phyloP scores from a whole-genome alignment of 352 stramenopile genomes.

The Phytophthora sp. region DNA sequence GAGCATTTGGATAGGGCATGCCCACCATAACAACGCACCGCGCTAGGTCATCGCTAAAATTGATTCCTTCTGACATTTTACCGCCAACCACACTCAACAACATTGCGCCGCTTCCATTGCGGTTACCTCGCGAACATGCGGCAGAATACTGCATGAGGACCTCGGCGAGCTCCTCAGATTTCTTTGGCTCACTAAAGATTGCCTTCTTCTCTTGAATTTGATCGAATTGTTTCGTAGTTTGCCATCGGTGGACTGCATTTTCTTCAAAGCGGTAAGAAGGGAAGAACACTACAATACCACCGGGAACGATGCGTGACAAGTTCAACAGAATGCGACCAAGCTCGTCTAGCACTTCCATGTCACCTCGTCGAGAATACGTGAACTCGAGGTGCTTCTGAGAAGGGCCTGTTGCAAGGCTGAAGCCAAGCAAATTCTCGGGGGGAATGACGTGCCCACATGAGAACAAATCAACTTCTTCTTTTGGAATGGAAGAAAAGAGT shows the following conservation, averaged over 20 bases:
- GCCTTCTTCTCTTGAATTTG: constrained; percentile 90
- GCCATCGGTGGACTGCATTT: constrained; percentile 87
- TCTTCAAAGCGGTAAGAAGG: constrained; percentile 97
- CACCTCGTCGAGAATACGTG: constrained; percentile 82
- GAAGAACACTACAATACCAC: constrained; percentile 98
- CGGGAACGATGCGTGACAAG: constrained; percentile 89
- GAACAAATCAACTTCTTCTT: constrained; percentile 92
- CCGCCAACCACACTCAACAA: constrained; percentile 98
- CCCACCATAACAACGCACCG: constrained; percentile 98
- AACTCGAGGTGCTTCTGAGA: constrained; percentile 94
- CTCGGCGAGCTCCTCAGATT: constrained; percentile 91
- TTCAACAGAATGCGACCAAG: constrained; percentile 95
- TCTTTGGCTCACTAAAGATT: constrained; percentile 95
- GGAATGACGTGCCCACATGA: constrained; percentile 99
- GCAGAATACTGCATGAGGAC: constrained; percentile 89
- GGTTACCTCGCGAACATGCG: constrained; percentile 44
- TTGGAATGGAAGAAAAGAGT: constrained; percentile 89
- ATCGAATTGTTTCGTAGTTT: constrained; percentile 74
- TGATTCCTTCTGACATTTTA: constrained; percentile 99
- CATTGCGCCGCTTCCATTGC: constrained; percentile 62
- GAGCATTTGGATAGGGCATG: constrained; percentile 97
- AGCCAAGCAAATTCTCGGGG: constrained; percentile 88
- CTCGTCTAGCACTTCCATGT: constrained; percentile 90
- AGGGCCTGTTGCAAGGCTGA: constrained; percentile 79
- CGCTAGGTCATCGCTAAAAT: constrained; percentile 99